Percentiles rank a stretch among this genome's conserved stretches.
phyloP scores from a whole-genome alignment of 306 rosid species.

The Prunus salicina region DNA sequence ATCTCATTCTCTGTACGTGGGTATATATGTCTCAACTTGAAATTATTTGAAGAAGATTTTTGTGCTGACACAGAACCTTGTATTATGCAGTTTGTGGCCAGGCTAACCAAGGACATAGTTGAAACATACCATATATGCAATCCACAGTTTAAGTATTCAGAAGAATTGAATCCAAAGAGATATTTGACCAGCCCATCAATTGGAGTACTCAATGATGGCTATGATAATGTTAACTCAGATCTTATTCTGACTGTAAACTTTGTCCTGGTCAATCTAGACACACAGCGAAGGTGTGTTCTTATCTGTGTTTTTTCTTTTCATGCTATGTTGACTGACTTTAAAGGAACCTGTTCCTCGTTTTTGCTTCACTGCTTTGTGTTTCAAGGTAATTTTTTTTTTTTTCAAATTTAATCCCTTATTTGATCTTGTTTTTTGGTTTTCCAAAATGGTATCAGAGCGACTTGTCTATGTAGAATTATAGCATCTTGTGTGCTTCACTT shows the following conservation, averaged over 20 bases:
- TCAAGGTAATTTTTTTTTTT: too few relatives aligned
- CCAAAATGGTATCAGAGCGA: background rate
- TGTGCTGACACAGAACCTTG: conserved; percentile 34
- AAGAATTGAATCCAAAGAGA: conserved; percentile 89
- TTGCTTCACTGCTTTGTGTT: background rate
- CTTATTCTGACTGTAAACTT: conserved; percentile 85
- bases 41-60: conserved; percentile 11
- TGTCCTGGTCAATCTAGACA: conserved; percentile 64
- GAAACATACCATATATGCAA: conserved; percentile 90
- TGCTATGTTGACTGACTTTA: background rate
- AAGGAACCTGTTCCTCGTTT: background rate
- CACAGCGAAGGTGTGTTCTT: conserved; percentile 63
- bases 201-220: conserved; percentile 95
- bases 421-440: background rate
- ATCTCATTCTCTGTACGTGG: background rate
- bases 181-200: conserved; percentile 85
- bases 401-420: too few relatives aligned
- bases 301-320: background rate
- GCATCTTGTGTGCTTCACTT: background rate
- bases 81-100: conserved; percentile 74
- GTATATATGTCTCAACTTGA: background rate
- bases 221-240: conserved; percentile 87
- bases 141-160: conserved; percentile 89
- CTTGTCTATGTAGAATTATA: background rate
- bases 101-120: conserved; percentile 86